These are phyloP conservation scores for Plasmodium blacklocki DNA, from an alignment of 169 alveolate genomes.

Conservation along the genomic window DNA sequence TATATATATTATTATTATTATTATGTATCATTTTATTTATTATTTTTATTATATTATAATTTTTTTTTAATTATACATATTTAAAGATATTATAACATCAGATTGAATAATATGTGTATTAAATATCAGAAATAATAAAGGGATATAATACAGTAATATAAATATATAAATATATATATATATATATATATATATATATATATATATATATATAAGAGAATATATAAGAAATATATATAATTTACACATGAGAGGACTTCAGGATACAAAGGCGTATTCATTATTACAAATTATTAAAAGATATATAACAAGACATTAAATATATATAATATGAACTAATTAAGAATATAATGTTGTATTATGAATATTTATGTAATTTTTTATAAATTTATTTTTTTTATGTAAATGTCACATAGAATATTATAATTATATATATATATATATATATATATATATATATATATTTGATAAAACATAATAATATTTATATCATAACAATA, in stretches of 20 bases:
- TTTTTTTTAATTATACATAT: not conserved
- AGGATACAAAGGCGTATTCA: too few species aligned
- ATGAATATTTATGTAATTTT: too few species aligned
- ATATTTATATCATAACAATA: not conserved
- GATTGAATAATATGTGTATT: not conserved
- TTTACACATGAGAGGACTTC: too few species aligned
- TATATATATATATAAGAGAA: not conserved
- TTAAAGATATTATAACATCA: not conserved
- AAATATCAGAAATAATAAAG: not conserved
- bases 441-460: not conserved
- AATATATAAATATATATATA: too few species aligned
- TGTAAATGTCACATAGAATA: not conserved
- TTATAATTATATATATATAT: not conserved
- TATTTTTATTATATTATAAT: not conserved
- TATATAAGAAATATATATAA: not conserved
- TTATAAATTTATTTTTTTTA: too few species aligned
- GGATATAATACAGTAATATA: not conserved
- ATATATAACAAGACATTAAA: too few species aligned
- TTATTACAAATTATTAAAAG: too few species aligned
- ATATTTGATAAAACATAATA: not conserved
- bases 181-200: not conserved
- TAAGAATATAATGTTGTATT: too few species aligned
- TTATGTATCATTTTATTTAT: not conserved
- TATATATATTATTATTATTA: too few species aligned
- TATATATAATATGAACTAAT: too few species aligned